Evolutionary conservation across 2,329 filamentous ascomycete genomes (phyloP).

Genomic region (Magnaporthales sp.): DNA sequence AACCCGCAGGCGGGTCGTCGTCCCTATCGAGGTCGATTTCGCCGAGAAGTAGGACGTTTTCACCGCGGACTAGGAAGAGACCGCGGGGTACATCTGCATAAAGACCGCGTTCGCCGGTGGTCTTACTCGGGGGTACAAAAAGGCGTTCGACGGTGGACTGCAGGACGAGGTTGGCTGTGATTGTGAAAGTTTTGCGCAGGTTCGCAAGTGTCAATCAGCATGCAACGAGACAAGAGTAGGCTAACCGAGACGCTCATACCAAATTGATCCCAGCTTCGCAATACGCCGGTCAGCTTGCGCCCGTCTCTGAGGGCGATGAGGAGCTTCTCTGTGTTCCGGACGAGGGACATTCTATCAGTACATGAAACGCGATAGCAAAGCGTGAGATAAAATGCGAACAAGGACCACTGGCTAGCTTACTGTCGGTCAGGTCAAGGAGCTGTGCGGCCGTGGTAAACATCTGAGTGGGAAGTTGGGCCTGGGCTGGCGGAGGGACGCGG

Average conservation of each 20-base stretch:
- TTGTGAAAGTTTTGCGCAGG: background rate
- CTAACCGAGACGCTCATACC: conserved; percentile 44
- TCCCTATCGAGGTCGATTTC: conserved; percentile 97
- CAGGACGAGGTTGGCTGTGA: conserved; percentile 81
- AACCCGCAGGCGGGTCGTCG: conserved; percentile 70
- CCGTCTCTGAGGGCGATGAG: conserved; percentile 87
- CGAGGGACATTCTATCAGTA: conserved; percentile 2
- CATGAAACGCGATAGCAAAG: background rate
- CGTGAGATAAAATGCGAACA: background rate
- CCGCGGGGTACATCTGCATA: conserved; percentile 83
- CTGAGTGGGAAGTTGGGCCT: conserved; percentile 71
- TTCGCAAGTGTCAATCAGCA: background rate
- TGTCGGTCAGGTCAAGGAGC: conserved; percentile 91
- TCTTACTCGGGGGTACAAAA: conserved; percentile 50
- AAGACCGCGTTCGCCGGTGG: conserved; percentile 35
- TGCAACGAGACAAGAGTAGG: background rate
- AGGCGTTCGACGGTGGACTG: conserved; percentile 88
- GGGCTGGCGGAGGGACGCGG: conserved; percentile 31
- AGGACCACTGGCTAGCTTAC: conserved; percentile 46
- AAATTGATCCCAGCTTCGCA: conserved; percentile 97
- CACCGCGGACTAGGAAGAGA: conserved; percentile 84
- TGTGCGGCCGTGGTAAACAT: conserved; percentile 99
- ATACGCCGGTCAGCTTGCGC: conserved; percentile 83
- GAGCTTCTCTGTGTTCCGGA: conserved; percentile 61
- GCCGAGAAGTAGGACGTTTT: conserved; percentile 92